Evolutionary conservation across 2,329 filamentous ascomycete genomes (phyloP).

Genomic region (Beauveria asiatica): DNA sequence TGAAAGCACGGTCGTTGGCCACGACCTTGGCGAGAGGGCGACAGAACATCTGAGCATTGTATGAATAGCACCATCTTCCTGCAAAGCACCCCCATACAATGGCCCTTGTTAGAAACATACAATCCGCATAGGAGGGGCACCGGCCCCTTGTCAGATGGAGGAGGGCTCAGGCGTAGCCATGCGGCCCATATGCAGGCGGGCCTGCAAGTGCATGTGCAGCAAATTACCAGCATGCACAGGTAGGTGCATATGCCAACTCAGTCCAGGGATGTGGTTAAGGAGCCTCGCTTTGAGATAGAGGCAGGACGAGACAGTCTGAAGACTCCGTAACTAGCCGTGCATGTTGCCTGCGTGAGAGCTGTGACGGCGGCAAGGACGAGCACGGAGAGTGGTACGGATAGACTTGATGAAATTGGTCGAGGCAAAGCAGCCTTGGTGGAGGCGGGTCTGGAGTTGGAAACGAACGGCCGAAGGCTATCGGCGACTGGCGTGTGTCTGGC

Average conservation of each 20-base stretch:
- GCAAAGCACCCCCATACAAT: background rate
- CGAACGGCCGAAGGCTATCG: conserved; percentile 3
- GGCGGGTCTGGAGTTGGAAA: background rate
- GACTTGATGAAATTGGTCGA: background rate
- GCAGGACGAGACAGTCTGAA: background rate
- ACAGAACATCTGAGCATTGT: background rate
- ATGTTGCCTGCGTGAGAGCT: background rate
- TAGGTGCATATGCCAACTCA: conserved; percentile 1
- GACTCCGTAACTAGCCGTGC: background rate
- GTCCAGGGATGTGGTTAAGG: background rate
- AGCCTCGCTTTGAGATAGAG: background rate
- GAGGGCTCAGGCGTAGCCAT: conserved; percentile 6
- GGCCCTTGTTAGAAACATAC: background rate
- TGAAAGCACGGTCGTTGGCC: background rate
- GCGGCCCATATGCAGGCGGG: conserved; percentile 3
- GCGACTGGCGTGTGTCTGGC: conserved; percentile 6
- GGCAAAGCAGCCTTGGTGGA: background rate
- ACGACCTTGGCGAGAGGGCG: background rate
- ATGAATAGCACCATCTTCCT: background rate
- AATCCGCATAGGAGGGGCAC: background rate
- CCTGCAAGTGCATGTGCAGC: conserved; percentile 9
- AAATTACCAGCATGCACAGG: conserved; percentile 9
- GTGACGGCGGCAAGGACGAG: background rate
- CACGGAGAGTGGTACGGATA: background rate
- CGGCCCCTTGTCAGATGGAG: background rate